Percentiles rank a stretch among this genome's conserved stretches.
Conservation (phyloP, 2,329 filamentous ascomycete genomes). For the Diaporthe citrichinensis region DNA sequence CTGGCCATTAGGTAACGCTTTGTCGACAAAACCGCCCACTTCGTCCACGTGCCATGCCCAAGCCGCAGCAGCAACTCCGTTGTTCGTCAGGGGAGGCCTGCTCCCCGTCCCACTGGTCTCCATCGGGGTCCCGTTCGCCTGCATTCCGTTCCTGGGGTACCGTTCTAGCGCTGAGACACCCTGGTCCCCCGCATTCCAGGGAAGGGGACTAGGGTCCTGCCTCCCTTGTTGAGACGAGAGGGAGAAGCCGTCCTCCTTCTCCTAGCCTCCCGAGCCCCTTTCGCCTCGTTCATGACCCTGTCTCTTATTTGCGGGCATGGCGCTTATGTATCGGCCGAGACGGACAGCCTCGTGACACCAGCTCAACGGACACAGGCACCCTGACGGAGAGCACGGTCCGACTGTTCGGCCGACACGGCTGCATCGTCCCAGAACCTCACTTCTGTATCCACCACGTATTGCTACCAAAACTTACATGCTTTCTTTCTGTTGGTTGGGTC, state of each 20-base stretch:
- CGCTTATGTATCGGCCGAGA: conserved; percentile 20
- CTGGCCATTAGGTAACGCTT: conserved; percentile 39
- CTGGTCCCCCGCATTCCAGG: conserved; percentile 29
- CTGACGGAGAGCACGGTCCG: conserved; percentile 8
- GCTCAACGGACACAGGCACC: conserved; percentile 24
- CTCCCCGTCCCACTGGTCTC: conserved; percentile 13
- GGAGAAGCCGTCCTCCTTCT: not conserved
- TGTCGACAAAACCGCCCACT: conserved; percentile 35
- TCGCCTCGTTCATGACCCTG: conserved; percentile 17
- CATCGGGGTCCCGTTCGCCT: conserved; percentile 26
- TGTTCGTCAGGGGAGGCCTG: conserved; percentile 33
- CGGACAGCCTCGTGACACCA: conserved; percentile 1
- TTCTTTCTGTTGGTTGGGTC: too few relatives aligned
- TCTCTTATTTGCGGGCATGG: not conserved
- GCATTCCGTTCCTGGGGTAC: conserved; percentile 33
- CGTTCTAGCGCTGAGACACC: conserved; percentile 30
- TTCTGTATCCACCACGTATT: not conserved
- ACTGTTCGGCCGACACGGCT: conserved; percentile 15
- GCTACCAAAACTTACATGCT: not conserved
- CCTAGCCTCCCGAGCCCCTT: not conserved
- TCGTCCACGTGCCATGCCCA: conserved; percentile 18
- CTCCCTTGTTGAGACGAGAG: not conserved
- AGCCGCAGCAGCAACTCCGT: conserved; percentile 16
- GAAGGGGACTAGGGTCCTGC: not conserved
- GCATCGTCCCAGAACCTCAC: not conserved